Base-by-base conservation (phyloP, 495 filamentous ascomycete species). In the Penicillium robsamsonii region DNA sequence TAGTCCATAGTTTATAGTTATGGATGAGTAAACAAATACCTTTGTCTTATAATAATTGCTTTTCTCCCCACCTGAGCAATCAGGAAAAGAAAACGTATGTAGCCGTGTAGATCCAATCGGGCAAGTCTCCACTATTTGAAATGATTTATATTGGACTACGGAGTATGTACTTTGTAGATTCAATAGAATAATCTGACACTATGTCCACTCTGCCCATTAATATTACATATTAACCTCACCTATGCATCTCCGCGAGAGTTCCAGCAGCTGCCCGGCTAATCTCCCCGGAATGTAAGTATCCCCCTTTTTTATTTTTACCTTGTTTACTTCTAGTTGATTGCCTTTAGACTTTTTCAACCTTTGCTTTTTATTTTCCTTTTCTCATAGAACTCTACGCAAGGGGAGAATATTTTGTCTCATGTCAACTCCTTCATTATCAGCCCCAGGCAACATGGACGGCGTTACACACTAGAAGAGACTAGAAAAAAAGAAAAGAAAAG, bases 391-490 rank as follows among this genome's bases (percentile, higher is more conserved):
- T 38, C 43, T 46, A 54, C 52, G 52, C 52, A 56, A 56, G 54
- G 54, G 54, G 33, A 47, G 12, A 22, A 38, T 33, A 37, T 41
- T 41, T 31, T 48, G 52, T 54, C 52, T 54, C 52, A 54, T 17
- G 48, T 54, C n/a, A 15, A 18, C 33, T 50, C 43, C 46, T 60
- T 59, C 50, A 64, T 60, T 37, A 55, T 65, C 62, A 64, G 59
- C 61, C 58, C 55, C 62, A 55, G 38, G 42, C 53, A 47, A 37
- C 48, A 50, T 51, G 24, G 41, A 50, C 42, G 52, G 57, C 51
- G 65, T 68, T 68, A 68, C 65, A 65, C 65, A 56, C 55, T 40
- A 5, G 41, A 56, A 31, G 15, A 38, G 41, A 37, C 43, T 49
- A 40, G 35, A 48, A 18, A 53, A 58, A 38, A 31, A 58, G 50